phyloP scores from a whole-genome alignment of 179 eudicot genomes.

The Actinidia arguta region DNA sequence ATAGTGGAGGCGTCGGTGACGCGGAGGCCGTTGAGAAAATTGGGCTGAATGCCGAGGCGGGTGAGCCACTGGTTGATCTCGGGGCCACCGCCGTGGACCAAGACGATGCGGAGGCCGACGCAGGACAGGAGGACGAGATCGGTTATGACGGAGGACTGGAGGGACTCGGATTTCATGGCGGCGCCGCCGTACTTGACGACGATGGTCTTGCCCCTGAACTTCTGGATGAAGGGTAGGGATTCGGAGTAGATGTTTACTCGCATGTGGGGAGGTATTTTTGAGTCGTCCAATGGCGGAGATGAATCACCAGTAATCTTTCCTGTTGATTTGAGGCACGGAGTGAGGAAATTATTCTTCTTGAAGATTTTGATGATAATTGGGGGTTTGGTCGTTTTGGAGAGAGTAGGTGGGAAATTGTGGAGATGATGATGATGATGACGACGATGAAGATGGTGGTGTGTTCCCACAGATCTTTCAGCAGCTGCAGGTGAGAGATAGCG shows the following conservation, averaged over 20 bases:
- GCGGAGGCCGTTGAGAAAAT: conserved; percentile 78
- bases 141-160: conserved; percentile 81
- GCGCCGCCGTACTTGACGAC: conserved; percentile 94
- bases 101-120: conserved; percentile 78
- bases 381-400: background rate
- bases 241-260: conserved; percentile 83
- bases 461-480: background rate
- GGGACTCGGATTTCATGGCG: conserved; percentile 81
- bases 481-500: background rate
- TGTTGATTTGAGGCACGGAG: background rate
- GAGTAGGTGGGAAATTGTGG: background rate
- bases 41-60: conserved; percentile 65
- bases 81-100: conserved; percentile 94
- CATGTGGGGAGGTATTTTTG: conserved; percentile 51
- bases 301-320: background rate
- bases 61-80: conserved; percentile 83
- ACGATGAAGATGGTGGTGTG: background rate
- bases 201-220: conserved; percentile 78
- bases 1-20: conserved; percentile 86
- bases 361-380: background rate
- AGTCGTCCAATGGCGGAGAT: background rate
- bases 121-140: conserved; percentile 83
- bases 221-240: conserved; percentile 85
- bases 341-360: background rate
- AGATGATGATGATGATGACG: too few species aligned